Evolutionary conservation across 2,329 filamentous ascomycete species (phyloP), one percentile per base, ranked within the genome.

Genomic region (Zarea fungicola): DNA sequence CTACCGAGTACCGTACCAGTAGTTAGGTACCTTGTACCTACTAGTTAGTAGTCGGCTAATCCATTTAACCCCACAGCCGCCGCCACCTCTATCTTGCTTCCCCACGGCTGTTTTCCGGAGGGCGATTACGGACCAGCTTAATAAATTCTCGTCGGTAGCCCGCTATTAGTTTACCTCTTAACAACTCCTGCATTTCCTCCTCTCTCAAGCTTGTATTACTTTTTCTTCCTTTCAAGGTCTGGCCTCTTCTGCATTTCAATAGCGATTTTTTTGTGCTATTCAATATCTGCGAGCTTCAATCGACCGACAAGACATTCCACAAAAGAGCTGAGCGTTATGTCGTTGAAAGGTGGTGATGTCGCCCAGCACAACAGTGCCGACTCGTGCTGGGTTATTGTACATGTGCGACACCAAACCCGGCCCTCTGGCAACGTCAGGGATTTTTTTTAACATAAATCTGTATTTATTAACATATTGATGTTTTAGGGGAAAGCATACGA

Each of bases 311-410:
- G 7, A 11, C 13, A 18, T 25, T 6, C 13, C 3, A 29, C 5
- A 32, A 10, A 32, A 14, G 5, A 5, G 34, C 43, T 28, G 16
- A 9, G 9, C 49, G 65, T 54, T 50, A 72, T 75, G 69, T 63
- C 65, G 47, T 63, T 80, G 48, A 76, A 71, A 14, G 78, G 78
- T 36, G 68, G 64, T 43, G 76, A 81, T 46, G 71, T 81, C 50
- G 75, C 76, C 19, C 71, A 89, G 72, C 92, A 97, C 74, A 86
- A 86, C 70, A 85, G 75, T 59, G 78, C 80, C 60, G 82, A 95
- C 58, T 92, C 88, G 43, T 95, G 90, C 71, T 96, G 90, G 90
- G 88, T 95, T 39, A 88, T 95, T 61, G 80, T 95, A 52, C 87
- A 95, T 69, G 87, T 81, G 67, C 45, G 37, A 43, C 45, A n/a